phyloP scores from a whole-genome alignment of 768 basidiomycete genomes.

The Rhodotorula sphaerocarpa region DNA sequence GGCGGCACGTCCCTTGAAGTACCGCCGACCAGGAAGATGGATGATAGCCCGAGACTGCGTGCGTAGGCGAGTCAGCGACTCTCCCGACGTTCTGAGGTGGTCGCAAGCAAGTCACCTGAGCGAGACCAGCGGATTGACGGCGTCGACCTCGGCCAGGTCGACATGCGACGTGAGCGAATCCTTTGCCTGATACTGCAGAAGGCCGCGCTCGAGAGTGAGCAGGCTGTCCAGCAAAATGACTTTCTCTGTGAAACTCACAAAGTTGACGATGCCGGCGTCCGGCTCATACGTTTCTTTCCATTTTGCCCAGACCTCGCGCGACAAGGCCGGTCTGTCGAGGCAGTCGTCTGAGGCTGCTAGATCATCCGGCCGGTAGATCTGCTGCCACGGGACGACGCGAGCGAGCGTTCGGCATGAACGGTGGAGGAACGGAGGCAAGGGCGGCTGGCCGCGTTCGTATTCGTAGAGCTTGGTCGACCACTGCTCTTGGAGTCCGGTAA shows the following conservation, averaged over 20 bases:
- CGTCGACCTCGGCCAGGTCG: slow-evolving; percentile 90
- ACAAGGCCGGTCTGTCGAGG: slow-evolving; percentile 41
- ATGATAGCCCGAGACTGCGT: slow-evolving; percentile 74
- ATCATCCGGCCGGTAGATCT: slow-evolving; percentile 48
- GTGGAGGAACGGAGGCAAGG: slow-evolving; percentile 55
- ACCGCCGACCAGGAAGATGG: slow-evolving; percentile 82
- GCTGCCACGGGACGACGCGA: slow-evolving; percentile 58
- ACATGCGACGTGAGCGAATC: slow-evolving; percentile 96
- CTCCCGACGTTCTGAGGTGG: not conserved
- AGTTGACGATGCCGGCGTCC: slow-evolving; percentile 94
- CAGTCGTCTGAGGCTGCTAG: rapidly evolving
- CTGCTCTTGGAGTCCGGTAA: slow-evolving; percentile 47
- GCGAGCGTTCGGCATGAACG: slow-evolving; percentile 60
- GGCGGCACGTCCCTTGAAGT: slow-evolving; percentile 68
- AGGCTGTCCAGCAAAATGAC: too few relatives aligned
- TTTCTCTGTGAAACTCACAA: too few relatives aligned
- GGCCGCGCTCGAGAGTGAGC: too few relatives aligned
- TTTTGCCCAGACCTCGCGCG: slow-evolving; percentile 57
- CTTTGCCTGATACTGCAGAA: slow-evolving; percentile 41
- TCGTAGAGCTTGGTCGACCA: slow-evolving; percentile 96
- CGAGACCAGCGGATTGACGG: slow-evolving; percentile 83
- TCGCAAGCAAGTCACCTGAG: slow-evolving; percentile 56
- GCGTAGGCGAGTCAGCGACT: not conserved
- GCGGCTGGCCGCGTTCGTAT: slow-evolving; percentile 61
- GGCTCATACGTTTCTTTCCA: slow-evolving; percentile 81